phyloP scores from a whole-genome alignment of 495 filamentous ascomycete genomes.

The Astrocystis sublimbata region DNA sequence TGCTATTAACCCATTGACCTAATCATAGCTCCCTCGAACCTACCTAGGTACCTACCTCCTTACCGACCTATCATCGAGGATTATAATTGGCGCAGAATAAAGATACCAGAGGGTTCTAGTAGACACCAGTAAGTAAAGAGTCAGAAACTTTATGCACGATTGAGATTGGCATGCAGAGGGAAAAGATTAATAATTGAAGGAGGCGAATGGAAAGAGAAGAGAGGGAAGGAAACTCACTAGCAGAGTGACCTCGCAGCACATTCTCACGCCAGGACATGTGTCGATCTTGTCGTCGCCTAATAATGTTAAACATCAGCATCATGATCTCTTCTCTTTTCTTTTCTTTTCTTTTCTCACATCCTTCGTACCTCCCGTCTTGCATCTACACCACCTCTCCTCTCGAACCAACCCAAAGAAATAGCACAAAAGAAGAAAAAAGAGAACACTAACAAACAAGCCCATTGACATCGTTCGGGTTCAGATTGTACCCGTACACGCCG shows the following conservation, averaged over 20 bases:
- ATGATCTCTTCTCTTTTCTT: no score
- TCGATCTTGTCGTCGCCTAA: constrained; percentile 21
- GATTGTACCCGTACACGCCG: constrained; percentile 24
- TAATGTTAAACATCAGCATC: no score
- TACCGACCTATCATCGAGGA: constrained; percentile 10
- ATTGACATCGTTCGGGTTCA: constrained; percentile 40
- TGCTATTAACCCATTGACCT: no score
- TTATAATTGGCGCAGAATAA: constrained; percentile 29
- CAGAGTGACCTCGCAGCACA: constrained; percentile 39
- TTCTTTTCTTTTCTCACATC: no score
- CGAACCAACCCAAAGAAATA: not conserved
- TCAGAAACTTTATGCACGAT: not conserved
- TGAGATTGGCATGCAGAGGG: no score
- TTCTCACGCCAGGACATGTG: constrained; percentile 26
- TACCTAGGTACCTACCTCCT: constrained; percentile 3
- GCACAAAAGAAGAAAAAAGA: not conserved
- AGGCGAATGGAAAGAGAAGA: no score
- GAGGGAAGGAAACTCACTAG: constrained; percentile 24
- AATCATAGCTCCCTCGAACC: not conserved
- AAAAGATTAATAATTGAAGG: no score
- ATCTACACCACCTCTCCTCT: not conserved
- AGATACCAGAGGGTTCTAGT: constrained; percentile 28
- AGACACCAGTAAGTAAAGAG: constrained; percentile 9
- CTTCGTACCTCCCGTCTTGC: no score
- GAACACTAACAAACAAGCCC: constrained; percentile 32